A percentile compares a stretch with the other conserved stretches of the same genome.
Conservation (phyloP, 2,329 filamentous ascomycete species). For the Fusarium globosum region DNA sequence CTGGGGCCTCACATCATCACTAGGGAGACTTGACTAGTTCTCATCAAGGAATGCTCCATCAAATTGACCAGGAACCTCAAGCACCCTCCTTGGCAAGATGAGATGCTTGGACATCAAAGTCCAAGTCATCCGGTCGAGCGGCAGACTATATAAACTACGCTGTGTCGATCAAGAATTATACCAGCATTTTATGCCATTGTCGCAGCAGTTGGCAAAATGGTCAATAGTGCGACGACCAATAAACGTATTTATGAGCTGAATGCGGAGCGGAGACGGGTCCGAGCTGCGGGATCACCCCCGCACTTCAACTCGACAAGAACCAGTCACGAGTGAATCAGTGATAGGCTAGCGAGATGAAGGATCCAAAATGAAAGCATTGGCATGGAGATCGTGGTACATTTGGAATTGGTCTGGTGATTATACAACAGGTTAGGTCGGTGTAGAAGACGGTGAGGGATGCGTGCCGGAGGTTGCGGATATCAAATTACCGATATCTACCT, state of each 20-base stretch:
- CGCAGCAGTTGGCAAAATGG: no score
- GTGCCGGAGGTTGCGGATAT: not conserved
- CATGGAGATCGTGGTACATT: not conserved
- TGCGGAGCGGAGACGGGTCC: conserved; percentile 24
- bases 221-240: not conserved
- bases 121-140: conserved; percentile 6
- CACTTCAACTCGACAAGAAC: not conserved
- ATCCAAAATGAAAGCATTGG: not conserved
- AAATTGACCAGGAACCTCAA: not conserved
- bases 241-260: not conserved
- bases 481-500: not conserved
- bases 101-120: not conserved
- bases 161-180: not conserved
- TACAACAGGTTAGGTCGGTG: not conserved
- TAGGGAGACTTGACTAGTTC: not conserved
- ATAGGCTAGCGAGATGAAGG: not conserved
- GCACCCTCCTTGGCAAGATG: not conserved
- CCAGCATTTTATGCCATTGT: not conserved
- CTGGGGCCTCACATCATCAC: fast-evolving
- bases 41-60: not conserved
- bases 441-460: not conserved
- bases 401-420: not conserved
- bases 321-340: not conserved
- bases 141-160: not conserved
- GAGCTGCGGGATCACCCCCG: conserved; percentile 20